Evolutionary conservation across 1,284 basidiomycete genomes (phyloP).

Genomic region (Papiliotrema flavescens): DNA sequence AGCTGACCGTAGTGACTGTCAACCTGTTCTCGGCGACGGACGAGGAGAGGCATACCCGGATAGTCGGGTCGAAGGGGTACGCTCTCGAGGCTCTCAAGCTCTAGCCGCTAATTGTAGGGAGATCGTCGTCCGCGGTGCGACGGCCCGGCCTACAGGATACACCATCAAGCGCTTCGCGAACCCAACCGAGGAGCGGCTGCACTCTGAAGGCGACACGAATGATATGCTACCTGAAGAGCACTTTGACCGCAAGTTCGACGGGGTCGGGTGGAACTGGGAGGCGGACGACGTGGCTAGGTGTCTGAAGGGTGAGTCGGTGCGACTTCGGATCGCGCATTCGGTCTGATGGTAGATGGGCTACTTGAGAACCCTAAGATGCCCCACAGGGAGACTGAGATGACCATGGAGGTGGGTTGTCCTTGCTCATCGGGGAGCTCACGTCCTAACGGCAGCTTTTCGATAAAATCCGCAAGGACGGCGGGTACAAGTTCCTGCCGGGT

Average conservation of each 20-base stretch:
- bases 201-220: not conserved
- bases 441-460: constrained; percentile 40
- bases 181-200: constrained; percentile 5
- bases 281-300: constrained; percentile 49
- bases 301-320: constrained; percentile 22
- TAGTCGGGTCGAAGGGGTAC: constrained; percentile 38
- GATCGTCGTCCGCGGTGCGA: constrained; percentile 24
- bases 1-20: constrained; percentile 13
- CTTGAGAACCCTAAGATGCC: constrained; percentile 38
- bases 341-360: constrained; percentile 26
- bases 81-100: no score
- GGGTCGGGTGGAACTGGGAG: constrained; percentile 45
- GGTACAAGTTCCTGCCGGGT: constrained; percentile 39
- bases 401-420: constrained; percentile 34
- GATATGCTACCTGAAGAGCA: constrained; percentile 19
- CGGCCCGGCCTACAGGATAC: constrained; percentile 23
- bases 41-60: constrained; percentile 17
- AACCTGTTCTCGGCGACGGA: constrained; percentile 18
- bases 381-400: constrained; percentile 40
- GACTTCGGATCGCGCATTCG: no score
- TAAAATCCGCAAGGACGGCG: constrained; percentile 42
- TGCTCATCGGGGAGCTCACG: not conserved
- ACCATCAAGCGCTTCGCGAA: constrained; percentile 12
- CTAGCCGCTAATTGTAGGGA: constrained; percentile 16
- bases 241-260: constrained; percentile 30